Evolutionary conservation across 2,329 filamentous ascomycete genomes (phyloP).

Genomic region (Colletotrichum melonis): DNA sequence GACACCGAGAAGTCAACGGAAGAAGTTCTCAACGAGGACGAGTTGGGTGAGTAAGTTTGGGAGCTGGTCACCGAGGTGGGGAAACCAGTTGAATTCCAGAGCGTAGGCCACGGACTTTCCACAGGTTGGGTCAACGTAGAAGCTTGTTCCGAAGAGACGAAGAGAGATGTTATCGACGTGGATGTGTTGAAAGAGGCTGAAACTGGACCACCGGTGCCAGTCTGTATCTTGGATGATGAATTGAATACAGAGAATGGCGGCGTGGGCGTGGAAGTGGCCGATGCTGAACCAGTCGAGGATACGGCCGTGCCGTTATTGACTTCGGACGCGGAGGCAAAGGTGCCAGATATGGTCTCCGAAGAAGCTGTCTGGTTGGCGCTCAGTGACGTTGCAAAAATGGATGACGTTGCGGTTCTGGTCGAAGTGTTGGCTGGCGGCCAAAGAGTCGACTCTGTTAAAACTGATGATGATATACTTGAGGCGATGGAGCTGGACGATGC

Average conservation of each 20-base stretch:
- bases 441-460: not conserved
- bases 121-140: slow-evolving; percentile 20
- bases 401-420: not conserved
- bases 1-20: not conserved
- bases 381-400: not conserved
- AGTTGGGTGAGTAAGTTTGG: not conserved
- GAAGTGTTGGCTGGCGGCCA: not conserved
- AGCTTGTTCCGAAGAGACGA: not conserved
- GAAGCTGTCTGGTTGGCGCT: not conserved
- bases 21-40: not conserved
- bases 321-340: slow-evolving; percentile 13
- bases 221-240: not conserved
- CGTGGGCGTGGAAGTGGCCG: not conserved
- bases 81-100: slow-evolving; percentile 7
- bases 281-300: not conserved
- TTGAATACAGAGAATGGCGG: slow-evolving; percentile 12
- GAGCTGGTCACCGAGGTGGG: not conserved
- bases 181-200: not conserved
- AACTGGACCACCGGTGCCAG: not conserved
- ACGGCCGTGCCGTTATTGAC: not conserved
- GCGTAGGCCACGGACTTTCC: slow-evolving; percentile 13
- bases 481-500: not conserved
- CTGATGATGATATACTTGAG: not conserved
- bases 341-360: slow-evolving; percentile 7
- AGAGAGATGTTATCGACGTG: not conserved